A percentile compares a stretch with the other conserved stretches of the same genome.
Evolutionary conservation across 2,329 filamentous ascomycete genomes (phyloP).

Genomic region (Zalaria obscura): DNA sequence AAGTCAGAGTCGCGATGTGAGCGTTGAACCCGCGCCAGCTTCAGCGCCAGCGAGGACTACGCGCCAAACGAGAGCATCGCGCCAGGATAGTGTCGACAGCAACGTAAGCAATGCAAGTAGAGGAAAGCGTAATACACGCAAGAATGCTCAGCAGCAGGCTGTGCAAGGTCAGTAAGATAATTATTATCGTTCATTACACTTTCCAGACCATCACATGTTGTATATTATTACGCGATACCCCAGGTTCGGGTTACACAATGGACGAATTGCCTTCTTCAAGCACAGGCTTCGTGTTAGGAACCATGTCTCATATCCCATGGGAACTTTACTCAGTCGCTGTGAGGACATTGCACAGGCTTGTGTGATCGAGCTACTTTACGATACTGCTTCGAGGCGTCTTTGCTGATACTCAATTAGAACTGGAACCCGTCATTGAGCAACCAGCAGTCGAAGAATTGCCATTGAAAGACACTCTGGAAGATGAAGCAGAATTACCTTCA

Average conservation of each 20-base stretch:
- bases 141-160: slow-evolving; percentile 2
- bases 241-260: no score
- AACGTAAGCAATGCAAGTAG: neutral
- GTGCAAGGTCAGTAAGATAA: neutral
- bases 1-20: slow-evolving; percentile 24
- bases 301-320: no score
- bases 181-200: no score
- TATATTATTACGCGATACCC: no score
- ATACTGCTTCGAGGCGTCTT: no score
- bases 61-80: slow-evolving; percentile 2
- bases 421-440: slow-evolving; percentile 10
- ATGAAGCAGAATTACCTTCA: neutral
- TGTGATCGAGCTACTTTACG: no score
- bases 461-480: neutral
- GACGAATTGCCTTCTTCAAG: no score
- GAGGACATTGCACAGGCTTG: no score
- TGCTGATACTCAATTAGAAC: slow-evolving; percentile 5
- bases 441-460: neutral
- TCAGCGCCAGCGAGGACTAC: slow-evolving; percentile 12
- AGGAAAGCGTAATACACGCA: slow-evolving; percentile 11
- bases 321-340: no score
- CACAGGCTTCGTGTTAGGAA: no score
- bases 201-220: no score
- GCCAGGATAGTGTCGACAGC: neutral
- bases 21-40: slow-evolving; percentile 5